Evolutionary conservation across 2,329 filamentous ascomycete genomes (phyloP).

Genomic region (Cercospora beticola): DNA sequence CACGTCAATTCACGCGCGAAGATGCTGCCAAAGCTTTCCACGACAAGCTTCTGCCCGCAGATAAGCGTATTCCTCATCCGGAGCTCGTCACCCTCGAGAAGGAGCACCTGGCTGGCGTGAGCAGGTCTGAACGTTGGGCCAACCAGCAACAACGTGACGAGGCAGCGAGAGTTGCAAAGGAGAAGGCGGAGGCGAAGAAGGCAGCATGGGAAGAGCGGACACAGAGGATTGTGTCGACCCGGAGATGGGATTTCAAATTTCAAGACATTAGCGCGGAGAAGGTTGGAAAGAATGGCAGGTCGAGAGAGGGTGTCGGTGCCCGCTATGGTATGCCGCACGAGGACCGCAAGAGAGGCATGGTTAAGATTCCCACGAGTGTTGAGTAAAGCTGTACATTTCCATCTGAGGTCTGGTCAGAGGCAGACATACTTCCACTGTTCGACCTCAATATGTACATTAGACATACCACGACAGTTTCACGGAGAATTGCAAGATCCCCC

Average conservation of each 20-base stretch:
- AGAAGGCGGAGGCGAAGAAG: slow-evolving; percentile 42
- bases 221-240: slow-evolving; percentile 47
- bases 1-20: slow-evolving; percentile 63
- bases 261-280: slow-evolving; percentile 57
- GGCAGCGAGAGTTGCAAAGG: slow-evolving; percentile 39
- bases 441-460: slow-evolving; percentile 14
- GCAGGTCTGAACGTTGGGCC: slow-evolving; percentile 45
- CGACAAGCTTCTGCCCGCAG: slow-evolving; percentile 59
- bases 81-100: slow-evolving; percentile 55
- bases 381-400: slow-evolving; percentile 36
- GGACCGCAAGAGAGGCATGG: slow-evolving; percentile 61
- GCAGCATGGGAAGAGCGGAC: slow-evolving; percentile 47
- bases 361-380: slow-evolving; percentile 64
- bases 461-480: background rate
- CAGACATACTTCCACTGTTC: background rate
- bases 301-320: slow-evolving; percentile 54
- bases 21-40: slow-evolving; percentile 64
- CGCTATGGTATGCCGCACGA: slow-evolving; percentile 63
- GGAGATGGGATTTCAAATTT: slow-evolving; percentile 62
- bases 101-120: slow-evolving; percentile 42
- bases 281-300: slow-evolving; percentile 56
- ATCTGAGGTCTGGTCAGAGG: background rate
- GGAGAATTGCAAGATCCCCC: background rate
- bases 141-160: slow-evolving; percentile 43
- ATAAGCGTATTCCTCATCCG: slow-evolving; percentile 63